A percentile compares a stretch with the other conserved stretches of the same genome.
Evolutionary conservation across 345 rosid species (phyloP).

Genomic region (Microcos paniculata): DNA sequence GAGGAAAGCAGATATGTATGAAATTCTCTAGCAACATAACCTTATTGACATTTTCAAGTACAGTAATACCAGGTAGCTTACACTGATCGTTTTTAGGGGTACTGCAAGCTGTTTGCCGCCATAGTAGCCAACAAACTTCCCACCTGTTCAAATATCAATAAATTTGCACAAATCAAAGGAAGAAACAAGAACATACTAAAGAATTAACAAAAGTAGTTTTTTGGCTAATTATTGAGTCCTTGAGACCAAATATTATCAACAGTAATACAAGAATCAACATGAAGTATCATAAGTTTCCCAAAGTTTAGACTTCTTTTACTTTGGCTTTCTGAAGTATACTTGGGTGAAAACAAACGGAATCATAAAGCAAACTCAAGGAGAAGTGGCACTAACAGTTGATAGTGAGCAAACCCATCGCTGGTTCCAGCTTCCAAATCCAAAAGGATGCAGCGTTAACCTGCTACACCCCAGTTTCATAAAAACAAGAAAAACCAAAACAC

Average conservation of each 20-base stretch:
- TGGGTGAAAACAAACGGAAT: background rate
- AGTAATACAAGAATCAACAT: background rate
- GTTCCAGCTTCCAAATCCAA: conserved; percentile 12
- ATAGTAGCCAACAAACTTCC: conserved; percentile 18
- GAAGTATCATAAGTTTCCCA: background rate
- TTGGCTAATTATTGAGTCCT: background rate
- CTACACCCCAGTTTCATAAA: background rate
- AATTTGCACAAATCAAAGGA: background rate
- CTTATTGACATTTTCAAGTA: background rate
- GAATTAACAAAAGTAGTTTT: background rate
- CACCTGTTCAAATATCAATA: conserved; percentile 17
- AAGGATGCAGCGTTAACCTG: conserved; percentile 13
- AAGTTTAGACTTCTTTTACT: background rate
- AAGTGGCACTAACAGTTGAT: conserved; percentile 7
- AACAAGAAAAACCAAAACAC: background rate
- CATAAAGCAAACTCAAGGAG: background rate
- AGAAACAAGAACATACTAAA: background rate
- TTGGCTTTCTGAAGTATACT: background rate
- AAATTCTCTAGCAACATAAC: background rate
- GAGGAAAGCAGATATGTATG: background rate
- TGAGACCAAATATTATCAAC: background rate
- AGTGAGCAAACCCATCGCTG: conserved; percentile 27
- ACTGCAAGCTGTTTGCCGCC: conserved; percentile 2
- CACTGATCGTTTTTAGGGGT: conserved; percentile 18
- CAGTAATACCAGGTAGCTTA: conserved; percentile 25